Evolutionary conservation across 1,139 yeast genomes (phyloP).

Genomic region (Pichia sp.): DNA sequence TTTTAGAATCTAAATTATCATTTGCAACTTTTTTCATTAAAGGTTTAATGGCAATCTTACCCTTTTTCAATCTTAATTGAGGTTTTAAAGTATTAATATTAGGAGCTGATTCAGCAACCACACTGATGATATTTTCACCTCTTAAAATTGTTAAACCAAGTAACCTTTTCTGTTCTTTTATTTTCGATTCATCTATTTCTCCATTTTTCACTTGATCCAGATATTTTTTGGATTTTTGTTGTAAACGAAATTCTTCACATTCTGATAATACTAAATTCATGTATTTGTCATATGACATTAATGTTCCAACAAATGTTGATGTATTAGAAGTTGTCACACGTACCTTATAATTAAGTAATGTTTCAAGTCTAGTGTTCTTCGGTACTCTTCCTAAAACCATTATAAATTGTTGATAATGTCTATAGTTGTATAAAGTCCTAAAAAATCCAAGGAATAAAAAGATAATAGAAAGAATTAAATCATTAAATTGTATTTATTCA

Average conservation of each 20-base stretch:
- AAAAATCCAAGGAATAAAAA: too few relatives aligned
- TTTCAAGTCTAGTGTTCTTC: constrained; percentile 39
- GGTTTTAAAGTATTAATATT: constrained; percentile 24
- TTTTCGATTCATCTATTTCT: constrained; percentile 28
- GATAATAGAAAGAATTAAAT: too few relatives aligned
- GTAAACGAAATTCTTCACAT: constrained; percentile 74
- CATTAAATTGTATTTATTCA: too few relatives aligned
- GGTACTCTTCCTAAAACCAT: constrained; percentile 23
- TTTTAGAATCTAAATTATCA: constrained; percentile 1
- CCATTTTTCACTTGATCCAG: constrained; percentile 33
- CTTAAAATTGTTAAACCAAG: constrained; percentile 79
- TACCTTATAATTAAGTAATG: constrained; percentile 67
- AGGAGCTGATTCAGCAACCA: constrained; percentile 79
- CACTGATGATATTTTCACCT: constrained; percentile 84
- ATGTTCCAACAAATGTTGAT: constrained; percentile 69
- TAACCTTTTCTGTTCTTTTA: constrained; percentile 57
- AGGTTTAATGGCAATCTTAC: constrained; percentile 29
- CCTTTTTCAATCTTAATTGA: constrained; percentile 26
- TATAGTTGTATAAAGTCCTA: neutral
- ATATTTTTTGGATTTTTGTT: constrained; percentile 49
- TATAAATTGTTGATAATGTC: neutral
- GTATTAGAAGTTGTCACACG: constrained; percentile 71
- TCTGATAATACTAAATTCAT: constrained; percentile 84
- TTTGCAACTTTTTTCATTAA: constrained; percentile 21
- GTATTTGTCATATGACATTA: constrained; percentile 83